These are phyloP conservation scores for Prasinococcaceae sp. DNA, from an alignment of 139 green algal genomes.

Conservation along the genomic window DNA sequence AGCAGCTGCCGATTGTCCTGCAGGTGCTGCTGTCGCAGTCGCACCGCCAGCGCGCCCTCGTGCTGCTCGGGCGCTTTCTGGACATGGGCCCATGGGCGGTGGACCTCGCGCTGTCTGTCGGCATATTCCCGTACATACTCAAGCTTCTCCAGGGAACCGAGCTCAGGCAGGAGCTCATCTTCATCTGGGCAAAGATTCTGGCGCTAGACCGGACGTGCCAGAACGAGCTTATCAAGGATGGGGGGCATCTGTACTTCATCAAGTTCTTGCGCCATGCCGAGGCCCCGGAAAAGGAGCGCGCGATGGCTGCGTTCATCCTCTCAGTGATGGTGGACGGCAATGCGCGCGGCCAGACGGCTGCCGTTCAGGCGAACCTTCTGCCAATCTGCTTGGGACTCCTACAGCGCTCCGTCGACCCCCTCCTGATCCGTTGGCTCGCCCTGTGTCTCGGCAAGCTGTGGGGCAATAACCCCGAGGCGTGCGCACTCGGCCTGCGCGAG, in stretches of 20 bases:
- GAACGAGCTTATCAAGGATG: constrained; percentile 88
- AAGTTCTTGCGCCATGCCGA: constrained; percentile 66
- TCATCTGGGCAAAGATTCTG: constrained; percentile 99
- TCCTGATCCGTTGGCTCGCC: constrained; percentile 84
- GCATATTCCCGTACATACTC: constrained; percentile 98
- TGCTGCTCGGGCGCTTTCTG: constrained; percentile 87
- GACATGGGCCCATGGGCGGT: constrained; percentile 96
- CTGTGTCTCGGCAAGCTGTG: constrained; percentile 79
- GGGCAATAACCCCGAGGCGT: constrained; percentile 27
- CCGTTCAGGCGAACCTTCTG: constrained; percentile 35
- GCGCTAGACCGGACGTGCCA: constrained; percentile 68
- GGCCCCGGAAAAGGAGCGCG: constrained; percentile 18
- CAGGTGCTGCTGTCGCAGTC: constrained; percentile 87
- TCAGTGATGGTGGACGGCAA: constrained; percentile 73
- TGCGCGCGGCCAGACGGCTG: constrained; percentile 31
- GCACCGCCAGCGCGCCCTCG: constrained; percentile 79
- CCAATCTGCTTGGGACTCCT: constrained; percentile 4
- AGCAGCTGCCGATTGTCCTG: constrained; percentile 98
- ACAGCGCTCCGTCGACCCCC: constrained; percentile 9
- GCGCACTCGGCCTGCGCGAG: constrained; percentile 24
- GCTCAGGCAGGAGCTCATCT: constrained; percentile 83
- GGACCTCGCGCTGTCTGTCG: constrained; percentile 74
- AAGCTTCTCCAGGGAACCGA: constrained; percentile 99
- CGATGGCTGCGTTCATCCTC: constrained; percentile 82
- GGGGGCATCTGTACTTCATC: constrained; percentile 91